Evolutionary conservation across 345 rosid genomes (phyloP), one percentile per base, ranked within the genome.

Genomic region (Geranium brycei): DNA sequence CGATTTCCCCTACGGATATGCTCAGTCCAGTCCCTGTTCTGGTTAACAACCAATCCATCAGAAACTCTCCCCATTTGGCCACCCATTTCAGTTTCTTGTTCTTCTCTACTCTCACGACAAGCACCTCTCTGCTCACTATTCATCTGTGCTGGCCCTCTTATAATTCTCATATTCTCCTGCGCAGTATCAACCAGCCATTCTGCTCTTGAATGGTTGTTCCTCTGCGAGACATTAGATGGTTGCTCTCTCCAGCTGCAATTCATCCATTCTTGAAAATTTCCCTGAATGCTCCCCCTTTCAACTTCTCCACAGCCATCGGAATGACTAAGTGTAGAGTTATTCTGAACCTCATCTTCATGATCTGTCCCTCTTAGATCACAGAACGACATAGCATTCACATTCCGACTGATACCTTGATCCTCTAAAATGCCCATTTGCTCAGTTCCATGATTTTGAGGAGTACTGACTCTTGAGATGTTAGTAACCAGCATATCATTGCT

Each of bases 161-260:
- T 82, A 56, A 80, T 71, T 76, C 96, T 84, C 64, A 89, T 95
- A 66, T 96, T 87, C 82, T 81, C 95, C 77, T 89, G 98, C 73
- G 89, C 96, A 14, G 80, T 84, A 76, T 92, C 95, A 41, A 93
- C 96, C 57, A 89, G 88, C 91, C 92, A 84, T 58, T 84, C 91
- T 7, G 79, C 81, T 67, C 86, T 82, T 51, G 93, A 61, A 68
- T 75, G 66, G 67, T 78, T 79, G 51, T 63, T 79, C 71, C 75
- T 55, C 38, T 41, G 76, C 17, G 86, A 79, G 66, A 75, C 74
- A 69, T 71, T 68, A 19, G 95, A 66, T 31, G 75, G 28, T 11
- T 72, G 68, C 40, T 85, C 95, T 67, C 83, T 82, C 5, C 69
- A 71, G 71, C 91, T 82, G 73, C 76, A 71, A 66, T 74, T 86